Percentiles rank a stretch among this genome's conserved stretches.
Conservation (phyloP, 768 basidiomycete species). For the Boletus rufocinnamomeus region DNA sequence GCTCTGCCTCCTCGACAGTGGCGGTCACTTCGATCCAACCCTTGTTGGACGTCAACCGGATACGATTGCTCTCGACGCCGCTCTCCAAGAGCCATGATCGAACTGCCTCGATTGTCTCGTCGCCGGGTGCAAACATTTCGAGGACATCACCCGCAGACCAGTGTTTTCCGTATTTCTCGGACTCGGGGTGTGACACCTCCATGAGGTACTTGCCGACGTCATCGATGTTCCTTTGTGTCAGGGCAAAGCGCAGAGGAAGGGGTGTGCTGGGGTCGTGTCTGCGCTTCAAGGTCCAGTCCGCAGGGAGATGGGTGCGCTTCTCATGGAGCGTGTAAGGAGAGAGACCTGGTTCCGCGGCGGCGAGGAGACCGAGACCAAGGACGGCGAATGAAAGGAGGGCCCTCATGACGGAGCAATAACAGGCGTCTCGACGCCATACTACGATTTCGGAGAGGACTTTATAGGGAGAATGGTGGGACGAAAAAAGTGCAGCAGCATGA, state of each 20-base stretch:
- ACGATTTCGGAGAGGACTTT: not conserved
- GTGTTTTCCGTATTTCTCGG: conserved; percentile 14
- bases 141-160: conserved; percentile 32
- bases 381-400: conserved; percentile 19
- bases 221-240: conserved; percentile 36
- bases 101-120: conserved; percentile 9
- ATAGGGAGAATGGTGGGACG: conserved; percentile 14
- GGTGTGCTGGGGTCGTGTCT: conserved; percentile 29
- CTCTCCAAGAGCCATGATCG: not conserved
- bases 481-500: conserved; percentile 13
- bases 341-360: conserved; percentile 19
- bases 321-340: conserved; percentile 39
- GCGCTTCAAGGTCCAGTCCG: conserved; percentile 34
- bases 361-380: conserved; percentile 22
- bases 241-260: not conserved
- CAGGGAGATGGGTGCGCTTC: conserved; percentile 37
- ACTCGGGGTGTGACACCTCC: not conserved
- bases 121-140: conserved; percentile 31
- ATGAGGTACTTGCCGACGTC: conserved; percentile 15
- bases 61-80: conserved; percentile 27
- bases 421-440: not conserved
- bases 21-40: not conserved
- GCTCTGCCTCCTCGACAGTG: not conserved
- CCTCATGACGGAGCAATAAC: not conserved
- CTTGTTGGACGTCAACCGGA: conserved; percentile 14